Percentiles rank a stretch among this genome's conserved stretches.
These are phyloP conservation scores for Calonectria ilicicola DNA, from an alignment of 2,329 filamentous ascomycete genomes.

Conservation along the genomic window DNA sequence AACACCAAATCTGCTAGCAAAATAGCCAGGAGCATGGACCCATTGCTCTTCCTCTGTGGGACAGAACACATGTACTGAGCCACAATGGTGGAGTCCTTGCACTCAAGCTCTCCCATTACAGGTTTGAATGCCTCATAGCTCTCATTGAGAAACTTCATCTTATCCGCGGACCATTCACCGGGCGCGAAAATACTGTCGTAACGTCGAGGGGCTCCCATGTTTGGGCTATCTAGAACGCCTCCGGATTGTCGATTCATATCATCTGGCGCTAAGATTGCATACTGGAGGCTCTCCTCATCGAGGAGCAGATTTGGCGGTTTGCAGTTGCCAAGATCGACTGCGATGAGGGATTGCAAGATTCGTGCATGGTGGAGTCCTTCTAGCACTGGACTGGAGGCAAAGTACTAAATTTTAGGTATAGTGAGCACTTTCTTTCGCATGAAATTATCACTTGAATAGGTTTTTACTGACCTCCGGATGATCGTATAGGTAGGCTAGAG, in stretches of 20 bases:
- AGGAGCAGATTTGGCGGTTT: slow-evolving; percentile 4
- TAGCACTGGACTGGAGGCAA: neutral
- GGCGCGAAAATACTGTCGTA: slow-evolving; percentile 19
- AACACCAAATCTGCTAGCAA: slow-evolving; percentile 29
- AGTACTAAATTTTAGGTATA: neutral
- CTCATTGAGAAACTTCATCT: slow-evolving; percentile 20
- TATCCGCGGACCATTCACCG: neutral
- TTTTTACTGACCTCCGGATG: neutral
- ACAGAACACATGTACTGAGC: slow-evolving; percentile 30
- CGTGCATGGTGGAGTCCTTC: slow-evolving; percentile 25
- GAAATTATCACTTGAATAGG: neutral
- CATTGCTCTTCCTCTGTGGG: slow-evolving; percentile 22
- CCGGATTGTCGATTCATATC: slow-evolving; percentile 18
- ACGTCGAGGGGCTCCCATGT: neutral
- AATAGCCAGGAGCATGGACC: slow-evolving; percentile 26
- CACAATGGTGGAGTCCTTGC: slow-evolving; percentile 15
- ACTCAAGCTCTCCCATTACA: slow-evolving; percentile 3
- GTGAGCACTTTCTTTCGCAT: neutral
- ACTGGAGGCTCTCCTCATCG: slow-evolving; percentile 9
- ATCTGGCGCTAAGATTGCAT: slow-evolving; percentile 24
- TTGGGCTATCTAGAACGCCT: neutral
- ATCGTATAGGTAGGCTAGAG: neutral
- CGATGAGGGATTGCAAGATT: slow-evolving; percentile 24
- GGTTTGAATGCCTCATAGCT: slow-evolving; percentile 5
- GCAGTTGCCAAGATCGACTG: slow-evolving; percentile 24